Evolutionary conservation across 2,329 filamentous ascomycete species (phyloP).

Genomic region (Bimuria novae-zelandiae): DNA sequence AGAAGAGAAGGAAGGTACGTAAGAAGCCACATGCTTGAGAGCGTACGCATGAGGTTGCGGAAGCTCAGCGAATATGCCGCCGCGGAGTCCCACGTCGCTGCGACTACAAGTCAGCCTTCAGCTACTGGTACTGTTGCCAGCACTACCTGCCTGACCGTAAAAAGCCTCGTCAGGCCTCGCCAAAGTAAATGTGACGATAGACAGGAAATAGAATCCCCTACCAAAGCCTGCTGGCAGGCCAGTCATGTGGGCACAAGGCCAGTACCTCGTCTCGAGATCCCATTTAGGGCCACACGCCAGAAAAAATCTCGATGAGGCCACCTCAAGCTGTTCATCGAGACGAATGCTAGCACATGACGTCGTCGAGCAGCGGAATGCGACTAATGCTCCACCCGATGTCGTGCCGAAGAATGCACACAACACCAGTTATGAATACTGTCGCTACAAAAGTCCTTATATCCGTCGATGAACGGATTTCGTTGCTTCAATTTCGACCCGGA

Average conservation of each 20-base stretch:
- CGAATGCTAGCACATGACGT: constrained; percentile 5
- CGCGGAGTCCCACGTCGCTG: not conserved
- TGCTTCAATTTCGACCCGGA: not conserved
- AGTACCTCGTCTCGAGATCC: not conserved
- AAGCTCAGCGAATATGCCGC: not conserved
- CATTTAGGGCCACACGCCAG: constrained; percentile 4
- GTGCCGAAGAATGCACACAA: not conserved
- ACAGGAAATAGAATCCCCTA: constrained; percentile 7
- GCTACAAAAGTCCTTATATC: not conserved
- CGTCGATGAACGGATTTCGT: not conserved
- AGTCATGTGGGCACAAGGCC: constrained; percentile 3
- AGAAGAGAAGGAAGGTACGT: not conserved
- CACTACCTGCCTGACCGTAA: not conserved
- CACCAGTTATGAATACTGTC: too few relatives aligned
- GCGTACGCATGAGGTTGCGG: constrained; percentile 1
- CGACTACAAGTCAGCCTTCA: constrained; percentile 2
- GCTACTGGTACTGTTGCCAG: too few relatives aligned
- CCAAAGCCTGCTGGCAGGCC: too few relatives aligned
- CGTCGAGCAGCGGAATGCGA: constrained; percentile 12
- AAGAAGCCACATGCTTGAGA: not conserved
- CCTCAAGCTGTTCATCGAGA: not conserved
- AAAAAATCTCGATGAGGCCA: not conserved
- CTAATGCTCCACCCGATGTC: constrained; percentile 9
- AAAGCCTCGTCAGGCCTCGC: not conserved
- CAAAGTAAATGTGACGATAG: constrained; percentile 1